Percentiles rank a stretch among this genome's conserved stretches.
Conservation (phyloP, 352 stramenopile genomes). For the Phytophthora melonis region DNA sequence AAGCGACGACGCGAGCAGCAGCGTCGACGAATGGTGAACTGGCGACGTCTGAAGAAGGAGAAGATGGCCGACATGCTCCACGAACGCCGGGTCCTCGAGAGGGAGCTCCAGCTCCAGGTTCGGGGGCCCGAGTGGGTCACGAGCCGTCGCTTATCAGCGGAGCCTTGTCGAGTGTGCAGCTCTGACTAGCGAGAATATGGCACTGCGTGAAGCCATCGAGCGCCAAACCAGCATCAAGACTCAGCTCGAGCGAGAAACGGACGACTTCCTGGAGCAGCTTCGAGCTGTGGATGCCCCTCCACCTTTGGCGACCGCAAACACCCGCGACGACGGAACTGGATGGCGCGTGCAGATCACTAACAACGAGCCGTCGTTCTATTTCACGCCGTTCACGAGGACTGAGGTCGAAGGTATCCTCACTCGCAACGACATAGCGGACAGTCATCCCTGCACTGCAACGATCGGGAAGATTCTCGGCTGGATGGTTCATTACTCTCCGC, state of each 20-base stretch:
- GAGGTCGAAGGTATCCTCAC: constrained; percentile 21
- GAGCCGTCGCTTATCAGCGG: not conserved
- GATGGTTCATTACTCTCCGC: constrained; percentile 5
- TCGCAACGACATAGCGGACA: not conserved
- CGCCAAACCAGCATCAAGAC: not conserved
- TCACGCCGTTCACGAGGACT: constrained; percentile 21
- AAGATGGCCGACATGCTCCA: not conserved
- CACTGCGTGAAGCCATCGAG: constrained; percentile 1
- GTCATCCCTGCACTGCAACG: constrained; percentile 9
- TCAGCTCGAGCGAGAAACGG: not conserved
- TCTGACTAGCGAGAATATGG: not conserved
- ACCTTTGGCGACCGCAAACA: not conserved
- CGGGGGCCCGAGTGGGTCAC: not conserved
- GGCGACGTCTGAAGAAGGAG: constrained; percentile 1
- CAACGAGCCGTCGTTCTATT: constrained; percentile 33
- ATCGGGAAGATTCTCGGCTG: constrained; percentile 14
- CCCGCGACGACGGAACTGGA: not conserved
- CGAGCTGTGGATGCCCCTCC: not conserved
- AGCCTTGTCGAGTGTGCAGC: not conserved
- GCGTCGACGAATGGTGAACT: constrained; percentile 1
- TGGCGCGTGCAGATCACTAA: constrained; percentile 19
- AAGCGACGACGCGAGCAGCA: not conserved
- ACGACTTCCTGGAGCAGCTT: not conserved
- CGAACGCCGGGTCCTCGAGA: constrained; percentile 3
- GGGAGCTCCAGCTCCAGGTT: not conserved